These are phyloP conservation scores for Fusarium sp. DNA, from an alignment of 2,329 filamentous ascomycete species.

Conservation along the genomic window DNA sequence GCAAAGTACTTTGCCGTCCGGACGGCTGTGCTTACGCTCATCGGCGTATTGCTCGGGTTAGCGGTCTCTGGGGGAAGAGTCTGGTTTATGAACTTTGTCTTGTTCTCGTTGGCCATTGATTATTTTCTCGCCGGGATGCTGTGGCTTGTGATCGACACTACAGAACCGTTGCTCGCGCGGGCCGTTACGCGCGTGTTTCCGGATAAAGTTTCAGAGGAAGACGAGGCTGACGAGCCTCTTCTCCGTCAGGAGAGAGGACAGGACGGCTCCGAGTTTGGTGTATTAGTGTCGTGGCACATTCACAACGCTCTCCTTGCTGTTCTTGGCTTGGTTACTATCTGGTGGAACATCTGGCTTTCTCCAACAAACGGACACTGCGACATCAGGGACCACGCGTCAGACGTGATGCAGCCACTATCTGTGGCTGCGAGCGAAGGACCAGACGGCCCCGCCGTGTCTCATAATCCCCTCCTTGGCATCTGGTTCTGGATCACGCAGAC, in stretches of 20 bases:
- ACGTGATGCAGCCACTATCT: neutral
- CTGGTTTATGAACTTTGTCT: conserved; percentile 58
- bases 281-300: conserved; percentile 53
- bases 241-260: conserved; percentile 27
- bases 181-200: conserved; percentile 35
- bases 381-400: conserved; percentile 15
- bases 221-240: conserved; percentile 49
- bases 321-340: conserved; percentile 54
- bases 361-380: conserved; percentile 53
- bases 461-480: conserved; percentile 47
- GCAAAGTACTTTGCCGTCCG: conserved; percentile 54
- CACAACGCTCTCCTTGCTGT: conserved; percentile 53
- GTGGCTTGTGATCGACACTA: conserved; percentile 52
- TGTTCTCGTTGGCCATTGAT: conserved; percentile 59
- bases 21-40: conserved; percentile 50
- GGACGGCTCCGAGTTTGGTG: conserved; percentile 6
- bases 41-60: conserved; percentile 50
- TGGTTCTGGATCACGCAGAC: conserved; percentile 55
- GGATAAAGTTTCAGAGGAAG: conserved; percentile 18
- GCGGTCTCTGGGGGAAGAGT: conserved; percentile 48
- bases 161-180: conserved; percentile 50
- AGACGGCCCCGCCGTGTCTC: conserved; percentile 24
- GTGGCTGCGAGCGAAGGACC: neutral
- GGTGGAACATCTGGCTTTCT: conserved; percentile 62
- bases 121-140: conserved; percentile 58